These are phyloP conservation scores for Kentomonas sorsogonicus DNA, from an alignment of 208 protist species.

Conservation along the genomic window DNA sequence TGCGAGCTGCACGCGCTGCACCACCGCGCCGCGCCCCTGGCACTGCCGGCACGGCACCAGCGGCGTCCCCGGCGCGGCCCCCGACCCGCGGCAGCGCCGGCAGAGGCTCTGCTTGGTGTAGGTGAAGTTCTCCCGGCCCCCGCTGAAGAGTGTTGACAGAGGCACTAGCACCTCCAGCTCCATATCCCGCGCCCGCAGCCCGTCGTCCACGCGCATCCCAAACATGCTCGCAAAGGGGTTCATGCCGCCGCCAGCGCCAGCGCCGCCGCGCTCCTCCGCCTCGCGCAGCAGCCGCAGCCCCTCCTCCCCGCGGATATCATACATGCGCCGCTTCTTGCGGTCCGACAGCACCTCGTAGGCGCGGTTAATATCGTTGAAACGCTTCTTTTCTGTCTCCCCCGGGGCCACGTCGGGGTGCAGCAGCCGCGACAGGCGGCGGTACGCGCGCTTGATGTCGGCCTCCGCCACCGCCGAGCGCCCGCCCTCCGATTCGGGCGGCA, in stretches of 20 bases:
- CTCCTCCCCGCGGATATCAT: slow-evolving; percentile 87
- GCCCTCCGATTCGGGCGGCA: no score
- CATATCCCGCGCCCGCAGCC: slow-evolving; percentile 73
- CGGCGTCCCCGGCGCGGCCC: slow-evolving; percentile 19
- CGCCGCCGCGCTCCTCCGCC: slow-evolving; percentile 18
- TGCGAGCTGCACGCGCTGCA: slow-evolving; percentile 62
- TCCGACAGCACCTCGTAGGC: slow-evolving; percentile 91
- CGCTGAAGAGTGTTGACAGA: slow-evolving; percentile 93
- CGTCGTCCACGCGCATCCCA: slow-evolving; percentile 28
- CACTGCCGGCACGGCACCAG: slow-evolving; percentile 50
- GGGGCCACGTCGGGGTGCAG: slow-evolving; percentile 83
- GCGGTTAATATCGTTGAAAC: slow-evolving; percentile 72
- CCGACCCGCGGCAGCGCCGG: slow-evolving; percentile 56
- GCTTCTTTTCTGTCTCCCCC: slow-evolving; percentile 40
- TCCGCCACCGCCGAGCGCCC: slow-evolving; percentile 63
- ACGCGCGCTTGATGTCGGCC: slow-evolving; percentile 75
- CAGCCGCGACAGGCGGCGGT: slow-evolving; percentile 58
- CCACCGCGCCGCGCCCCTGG: slow-evolving; percentile 49
- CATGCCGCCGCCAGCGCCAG: slow-evolving; percentile 22
- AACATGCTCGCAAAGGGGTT: slow-evolving; percentile 53
- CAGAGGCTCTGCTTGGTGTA: slow-evolving; percentile 89
- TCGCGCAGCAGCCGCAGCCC: slow-evolving; percentile 75
- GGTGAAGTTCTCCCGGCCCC: slow-evolving; percentile 55
- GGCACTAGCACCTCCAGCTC: slow-evolving; percentile 65
- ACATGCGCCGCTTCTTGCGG: slow-evolving; percentile 87